These are phyloP conservation scores for Ogataea pini DNA, from an alignment of 805 yeast species.

Conservation along the genomic window DNA sequence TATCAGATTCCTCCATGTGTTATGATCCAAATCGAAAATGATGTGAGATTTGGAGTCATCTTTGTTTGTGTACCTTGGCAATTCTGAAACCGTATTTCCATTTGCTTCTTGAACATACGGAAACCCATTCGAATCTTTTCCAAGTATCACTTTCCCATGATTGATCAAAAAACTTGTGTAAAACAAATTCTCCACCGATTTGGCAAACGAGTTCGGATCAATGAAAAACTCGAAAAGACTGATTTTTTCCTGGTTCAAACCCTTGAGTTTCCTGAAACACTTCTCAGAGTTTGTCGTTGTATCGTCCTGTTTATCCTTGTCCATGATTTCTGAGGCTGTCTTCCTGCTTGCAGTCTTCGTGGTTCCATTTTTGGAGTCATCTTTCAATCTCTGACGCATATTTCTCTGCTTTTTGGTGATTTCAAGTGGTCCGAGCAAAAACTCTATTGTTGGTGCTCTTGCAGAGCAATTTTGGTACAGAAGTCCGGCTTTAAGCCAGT, in stretches of 20 bases:
- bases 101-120: conserved; percentile 35
- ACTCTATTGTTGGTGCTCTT: conserved; percentile 54
- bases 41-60: conserved; percentile 53
- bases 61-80: conserved; percentile 22
- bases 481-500: conserved; percentile 64
- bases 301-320: conserved; percentile 48
- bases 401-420: conserved; percentile 52
- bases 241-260: conserved; percentile 43
- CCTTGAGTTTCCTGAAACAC: conserved; percentile 40
- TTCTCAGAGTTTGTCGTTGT: conserved; percentile 65
- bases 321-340: conserved; percentile 50
- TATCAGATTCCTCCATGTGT: conserved; percentile 63
- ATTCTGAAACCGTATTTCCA: conserved; percentile 22
- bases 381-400: conserved; percentile 39
- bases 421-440: conserved; percentile 70
- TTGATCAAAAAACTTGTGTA: conserved; percentile 77
- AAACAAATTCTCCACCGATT: conserved; percentile 81
- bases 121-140: conserved; percentile 47
- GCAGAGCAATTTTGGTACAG: conserved; percentile 47
- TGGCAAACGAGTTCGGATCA: conserved; percentile 75
- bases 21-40: conserved; percentile 68
- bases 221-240: conserved; percentile 66
- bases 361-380: conserved; percentile 40
- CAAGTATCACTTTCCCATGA: conserved; percentile 64
- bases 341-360: conserved; percentile 58